Conservation (phyloP, 768 basidiomycete genomes). For the Kwoniella dejecticola region DNA sequence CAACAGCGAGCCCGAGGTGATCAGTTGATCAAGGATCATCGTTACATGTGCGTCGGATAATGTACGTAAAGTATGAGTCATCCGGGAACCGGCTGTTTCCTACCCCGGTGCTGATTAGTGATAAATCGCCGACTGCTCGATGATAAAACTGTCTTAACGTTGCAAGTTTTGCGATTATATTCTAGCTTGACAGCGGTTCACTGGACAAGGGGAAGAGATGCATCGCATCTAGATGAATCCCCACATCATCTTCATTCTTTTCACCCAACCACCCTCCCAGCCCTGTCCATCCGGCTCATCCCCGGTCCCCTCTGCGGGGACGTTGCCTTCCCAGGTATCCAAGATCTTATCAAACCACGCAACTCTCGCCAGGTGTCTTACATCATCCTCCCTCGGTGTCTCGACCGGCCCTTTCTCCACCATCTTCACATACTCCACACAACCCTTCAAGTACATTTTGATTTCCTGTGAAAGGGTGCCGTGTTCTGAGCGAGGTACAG, state of each 20-base stretch:
- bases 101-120: no score
- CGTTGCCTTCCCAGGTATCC: background rate
- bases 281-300: slow-evolving; percentile 7
- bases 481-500: background rate
- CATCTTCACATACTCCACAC: background rate
- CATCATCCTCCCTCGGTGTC: slow-evolving; percentile 6
- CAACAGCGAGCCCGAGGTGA: no score
- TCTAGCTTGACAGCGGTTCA: no score
- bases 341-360: slow-evolving; percentile 15
- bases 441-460: background rate
- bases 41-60: no score
- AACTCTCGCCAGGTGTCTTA: background rate
- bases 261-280: slow-evolving; percentile 9
- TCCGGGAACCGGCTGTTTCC: no score
- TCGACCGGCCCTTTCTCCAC: slow-evolving; percentile 8
- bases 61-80: no score
- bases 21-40: no score
- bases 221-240: slow-evolving; percentile 12
- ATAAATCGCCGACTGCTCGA: no score
- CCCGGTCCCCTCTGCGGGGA: background rate
- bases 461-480: background rate
- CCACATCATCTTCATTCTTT: slow-evolving; percentile 18
- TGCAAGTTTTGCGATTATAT: no score
- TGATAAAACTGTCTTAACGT: no score
- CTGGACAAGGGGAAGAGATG: no score